Conservation (phyloP, 176 grass and related monocot genomes). For the Phragmites australis region DNA sequence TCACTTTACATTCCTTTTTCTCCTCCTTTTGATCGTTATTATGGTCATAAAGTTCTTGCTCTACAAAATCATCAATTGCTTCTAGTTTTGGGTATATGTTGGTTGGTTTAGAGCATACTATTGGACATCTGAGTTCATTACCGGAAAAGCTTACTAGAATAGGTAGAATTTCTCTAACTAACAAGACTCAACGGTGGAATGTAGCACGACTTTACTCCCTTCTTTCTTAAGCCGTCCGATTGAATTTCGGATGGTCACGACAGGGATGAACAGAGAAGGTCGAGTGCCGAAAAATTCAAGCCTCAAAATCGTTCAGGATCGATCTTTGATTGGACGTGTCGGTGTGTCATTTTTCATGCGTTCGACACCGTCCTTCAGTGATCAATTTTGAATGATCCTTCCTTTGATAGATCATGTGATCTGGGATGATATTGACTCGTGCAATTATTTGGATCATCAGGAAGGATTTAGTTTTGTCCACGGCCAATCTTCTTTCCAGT, state of each 20-base stretch:
- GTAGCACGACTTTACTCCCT: neutral
- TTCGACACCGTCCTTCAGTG: neutral
- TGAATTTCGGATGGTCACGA: too few relatives aligned
- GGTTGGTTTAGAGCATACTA: neutral
- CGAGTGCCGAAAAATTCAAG: too few relatives aligned
- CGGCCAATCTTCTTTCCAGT: neutral
- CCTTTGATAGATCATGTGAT: neutral
- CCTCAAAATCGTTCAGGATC: too few relatives aligned
- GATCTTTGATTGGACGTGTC: neutral
- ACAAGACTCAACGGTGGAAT: neutral
- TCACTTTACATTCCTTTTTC: neutral
- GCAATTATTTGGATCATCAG: neutral
- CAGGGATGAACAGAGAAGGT: too few relatives aligned
- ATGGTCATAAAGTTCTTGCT: conserved; percentile 6
- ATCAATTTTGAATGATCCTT: neutral
- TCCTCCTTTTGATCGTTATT: neutral
- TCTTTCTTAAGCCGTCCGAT: neutral
- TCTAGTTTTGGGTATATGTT: neutral
- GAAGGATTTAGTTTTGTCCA: neutral
- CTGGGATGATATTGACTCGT: neutral
- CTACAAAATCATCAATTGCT: neutral
- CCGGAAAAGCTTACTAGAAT: neutral
- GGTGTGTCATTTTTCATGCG: neutral
- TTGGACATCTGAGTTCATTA: too few relatives aligned
- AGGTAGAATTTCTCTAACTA: neutral